Base-by-base conservation (phyloP, 805 yeast species). In the Saccharomycopsis selenospora region DNA sequence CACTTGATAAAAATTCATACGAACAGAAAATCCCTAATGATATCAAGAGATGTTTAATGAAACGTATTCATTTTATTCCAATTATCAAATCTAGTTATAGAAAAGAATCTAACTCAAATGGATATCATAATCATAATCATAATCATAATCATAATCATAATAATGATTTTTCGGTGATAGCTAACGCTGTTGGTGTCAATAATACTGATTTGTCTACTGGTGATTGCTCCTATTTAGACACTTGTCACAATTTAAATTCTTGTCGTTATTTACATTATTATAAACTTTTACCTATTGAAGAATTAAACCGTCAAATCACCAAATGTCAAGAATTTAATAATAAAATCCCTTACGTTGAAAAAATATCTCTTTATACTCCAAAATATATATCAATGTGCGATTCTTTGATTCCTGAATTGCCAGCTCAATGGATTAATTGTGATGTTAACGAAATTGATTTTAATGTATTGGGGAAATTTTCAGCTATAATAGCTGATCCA, bases 151-250 rank as follows among this genome's bases (percentile, higher is more conserved):
- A n/a, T n/a, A n/a, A n/a, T n/a, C n/a, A n/a, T n/a, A n/a, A n/a
- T n/a, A n/a, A n/a, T n/a, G n/a, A n/a, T n/a, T n/a, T n/a, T n/a
- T n/a, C n/a, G n/a, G n/a, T n/a, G n/a, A 22, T 23, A 29, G n/a
- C 51, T 1, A 50, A 52, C 36, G 36, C 48, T 11, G 22, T 23
- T n/a, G 51, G 52, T 2, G 17, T 30, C 10, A 33, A 14, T n/a
- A n/a, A 77, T 49, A 88, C 96, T 0, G 97, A 91, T 57, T 47
- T 66, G 2, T 66, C 72, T 14, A 62, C 87, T 5, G 97, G 96
- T 1, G 97, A 90, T 63, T 90, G 98, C 61, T 89, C 96, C 7
- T 90, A 90, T 61, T 71, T 90, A 51, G 97, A 90, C 61, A 89
- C 97, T 0, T 90, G 98, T 61, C 96, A 86, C 66, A 88, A 88